A percentile compares a stretch with the other conserved stretches of the same genome.
These are phyloP conservation scores for Parietaria judaica DNA, from an alignment of 306 rosid genomes.

Conservation along the genomic window DNA sequence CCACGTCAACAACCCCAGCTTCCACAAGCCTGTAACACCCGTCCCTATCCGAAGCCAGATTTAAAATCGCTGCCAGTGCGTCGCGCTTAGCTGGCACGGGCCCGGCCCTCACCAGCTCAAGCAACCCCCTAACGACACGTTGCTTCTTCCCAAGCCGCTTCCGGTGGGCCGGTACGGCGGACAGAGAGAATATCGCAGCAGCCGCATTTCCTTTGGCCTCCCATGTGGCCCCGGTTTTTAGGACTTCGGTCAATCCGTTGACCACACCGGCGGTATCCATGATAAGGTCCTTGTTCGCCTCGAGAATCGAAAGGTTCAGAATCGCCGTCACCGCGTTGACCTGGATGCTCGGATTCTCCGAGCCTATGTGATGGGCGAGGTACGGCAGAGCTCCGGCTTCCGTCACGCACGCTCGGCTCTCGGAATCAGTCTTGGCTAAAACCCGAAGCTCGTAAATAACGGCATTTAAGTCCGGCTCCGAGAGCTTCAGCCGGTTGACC, in stretches of 20 bases:
- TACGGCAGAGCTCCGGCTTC: constrained; percentile 74
- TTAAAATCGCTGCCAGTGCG: constrained; percentile 70
- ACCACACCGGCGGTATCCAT: constrained; percentile 75
- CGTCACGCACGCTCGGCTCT: constrained; percentile 70
- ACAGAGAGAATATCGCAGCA: constrained; percentile 66
- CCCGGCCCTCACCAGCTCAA: constrained; percentile 55
- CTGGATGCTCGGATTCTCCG: constrained; percentile 40
- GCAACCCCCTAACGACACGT: constrained; percentile 52
- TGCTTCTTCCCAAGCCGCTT: constrained; percentile 61
- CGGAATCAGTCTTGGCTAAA: constrained; percentile 62
- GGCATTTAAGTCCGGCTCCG: constrained; percentile 30
- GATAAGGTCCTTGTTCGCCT: constrained; percentile 54
- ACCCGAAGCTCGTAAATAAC: constrained; percentile 79
- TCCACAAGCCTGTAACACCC: constrained; percentile 53
- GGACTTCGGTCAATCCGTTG: constrained; percentile 60
- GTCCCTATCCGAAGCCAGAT: constrained; percentile 66
- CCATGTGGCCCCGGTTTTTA: constrained; percentile 65
- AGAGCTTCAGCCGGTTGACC: constrained; percentile 38
- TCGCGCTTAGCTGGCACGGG: constrained; percentile 47
- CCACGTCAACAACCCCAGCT: constrained; percentile 51
- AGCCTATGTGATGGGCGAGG: constrained; percentile 41
- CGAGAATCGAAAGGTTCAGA: constrained; percentile 66
- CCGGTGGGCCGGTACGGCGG: constrained; percentile 37
- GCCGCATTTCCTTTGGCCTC: constrained; percentile 95
- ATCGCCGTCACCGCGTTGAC: constrained; percentile 83